phyloP scores from a whole-genome alignment of 169 alveolate genomes.

The Plasmodium falciparum region DNA sequence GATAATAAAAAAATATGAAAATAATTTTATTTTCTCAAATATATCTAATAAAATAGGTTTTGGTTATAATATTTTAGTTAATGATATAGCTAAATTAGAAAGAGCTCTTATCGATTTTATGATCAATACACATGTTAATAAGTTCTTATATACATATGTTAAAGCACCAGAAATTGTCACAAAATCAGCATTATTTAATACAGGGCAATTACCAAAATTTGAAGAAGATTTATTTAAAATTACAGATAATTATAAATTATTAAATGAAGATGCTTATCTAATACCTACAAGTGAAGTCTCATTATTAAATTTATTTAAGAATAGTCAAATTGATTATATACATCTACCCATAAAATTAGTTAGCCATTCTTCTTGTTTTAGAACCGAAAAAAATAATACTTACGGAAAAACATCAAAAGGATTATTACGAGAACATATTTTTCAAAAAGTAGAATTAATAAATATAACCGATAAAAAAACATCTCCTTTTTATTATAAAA shows the following conservation, averaged over 20 bases:
- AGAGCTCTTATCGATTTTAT: conserved; percentile 82
- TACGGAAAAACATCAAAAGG: conserved; percentile 86
- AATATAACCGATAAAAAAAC: conserved; percentile 73
- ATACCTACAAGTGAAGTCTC: conserved; percentile 88
- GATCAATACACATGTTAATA: conserved; percentile 80
- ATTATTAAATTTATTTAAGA: conserved; percentile 78
- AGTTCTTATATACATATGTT: conserved; percentile 80
- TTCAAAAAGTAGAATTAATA: conserved; percentile 85
- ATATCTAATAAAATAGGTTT: conserved; percentile 76
- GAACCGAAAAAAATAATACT: conserved; percentile 82
- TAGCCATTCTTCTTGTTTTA: conserved; percentile 83
- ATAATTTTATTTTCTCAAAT: conserved; percentile 43
- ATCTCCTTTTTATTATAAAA: conserved; percentile 71
- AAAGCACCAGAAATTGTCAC: conserved; percentile 81
- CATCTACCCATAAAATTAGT: conserved; percentile 80
- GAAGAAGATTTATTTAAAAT: conserved; percentile 84
- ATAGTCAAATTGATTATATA: conserved; percentile 44
- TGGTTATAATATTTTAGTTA: conserved; percentile 71
- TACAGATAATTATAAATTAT: conserved; percentile 75
- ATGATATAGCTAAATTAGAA: conserved; percentile 77
- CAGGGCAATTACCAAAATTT: conserved; percentile 86
- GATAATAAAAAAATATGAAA: conserved; percentile 60
- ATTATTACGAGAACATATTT: conserved; percentile 84
- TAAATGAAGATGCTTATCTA: conserved; percentile 84
- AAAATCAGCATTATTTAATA: conserved; percentile 74